Evolutionary conservation across 2,329 filamentous ascomycete genomes (phyloP).

Genomic region (Aspergillus calidoustus): DNA sequence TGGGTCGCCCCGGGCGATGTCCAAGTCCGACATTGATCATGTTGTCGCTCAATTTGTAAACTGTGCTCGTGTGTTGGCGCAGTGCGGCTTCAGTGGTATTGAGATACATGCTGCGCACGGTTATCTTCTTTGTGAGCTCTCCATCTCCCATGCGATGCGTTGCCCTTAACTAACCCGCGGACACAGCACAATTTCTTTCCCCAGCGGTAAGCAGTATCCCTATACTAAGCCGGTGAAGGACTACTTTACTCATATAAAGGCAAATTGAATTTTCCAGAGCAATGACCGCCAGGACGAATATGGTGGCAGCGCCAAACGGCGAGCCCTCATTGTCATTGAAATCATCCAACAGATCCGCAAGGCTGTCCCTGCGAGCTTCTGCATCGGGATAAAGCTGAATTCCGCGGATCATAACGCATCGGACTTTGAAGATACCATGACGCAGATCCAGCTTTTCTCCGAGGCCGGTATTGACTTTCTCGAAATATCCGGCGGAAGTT

Average conservation of each 20-base stretch:
- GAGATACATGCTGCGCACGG: conserved; percentile 55
- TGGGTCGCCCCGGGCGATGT: conserved; percentile 60
- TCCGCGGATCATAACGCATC: conserved; percentile 41
- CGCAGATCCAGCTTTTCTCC: conserved; percentile 58
- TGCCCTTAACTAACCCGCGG: background rate
- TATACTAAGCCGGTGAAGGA: too few relatives aligned
- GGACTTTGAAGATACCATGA: conserved; percentile 51
- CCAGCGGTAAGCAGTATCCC: background rate
- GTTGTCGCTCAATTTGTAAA: conserved; percentile 56
- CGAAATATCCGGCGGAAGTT: conserved; percentile 67
- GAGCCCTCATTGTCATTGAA: conserved; percentile 45
- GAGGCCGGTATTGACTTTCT: conserved; percentile 62
- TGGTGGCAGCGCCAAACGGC: conserved; percentile 45
- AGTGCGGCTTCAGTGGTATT: conserved; percentile 28
- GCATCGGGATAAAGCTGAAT: conserved; percentile 51
- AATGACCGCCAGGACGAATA: conserved; percentile 44
- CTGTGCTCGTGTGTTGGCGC: conserved; percentile 50
- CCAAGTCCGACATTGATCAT: conserved; percentile 53
- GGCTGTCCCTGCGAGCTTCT: conserved; percentile 42
- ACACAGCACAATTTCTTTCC: background rate
- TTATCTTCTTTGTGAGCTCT: conserved; percentile 44
- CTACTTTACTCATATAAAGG: conserved; percentile 12
- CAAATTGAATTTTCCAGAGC: conserved; percentile 32
- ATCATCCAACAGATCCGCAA: conserved; percentile 44
- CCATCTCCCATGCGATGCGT: background rate